phyloP scores from a whole-genome alignment of 306 rosid genomes.

The Rubus parviflorus region DNA sequence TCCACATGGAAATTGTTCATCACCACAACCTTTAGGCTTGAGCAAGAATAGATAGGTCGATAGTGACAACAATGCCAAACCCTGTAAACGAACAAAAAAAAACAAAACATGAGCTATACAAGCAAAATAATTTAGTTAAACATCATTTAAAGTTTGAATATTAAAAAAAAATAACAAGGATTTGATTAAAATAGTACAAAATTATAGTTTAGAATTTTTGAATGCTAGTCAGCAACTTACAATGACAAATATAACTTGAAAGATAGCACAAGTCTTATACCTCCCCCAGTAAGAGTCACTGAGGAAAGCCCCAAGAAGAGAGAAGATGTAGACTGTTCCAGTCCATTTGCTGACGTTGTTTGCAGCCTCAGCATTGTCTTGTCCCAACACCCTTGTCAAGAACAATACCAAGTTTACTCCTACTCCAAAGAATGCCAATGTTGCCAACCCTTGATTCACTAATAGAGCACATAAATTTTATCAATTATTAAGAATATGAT shows the following conservation, averaged over 20 bases:
- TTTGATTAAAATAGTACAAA: neutral
- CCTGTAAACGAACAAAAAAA: slow-evolving; percentile 36
- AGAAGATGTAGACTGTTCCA: slow-evolving; percentile 74
- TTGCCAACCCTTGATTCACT: slow-evolving; percentile 90
- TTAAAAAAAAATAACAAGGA: neutral
- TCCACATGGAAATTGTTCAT: slow-evolving; percentile 46
- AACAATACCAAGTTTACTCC: slow-evolving; percentile 76
- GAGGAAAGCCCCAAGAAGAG: slow-evolving; percentile 83
- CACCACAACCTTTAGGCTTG: slow-evolving; percentile 69
- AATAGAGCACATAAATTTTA: neutral
- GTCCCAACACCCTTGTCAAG: slow-evolving; percentile 66
- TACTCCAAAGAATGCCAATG: slow-evolving; percentile 79
- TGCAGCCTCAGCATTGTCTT: slow-evolving; percentile 79
- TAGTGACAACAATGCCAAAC: slow-evolving; percentile 54
- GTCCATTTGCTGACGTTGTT: slow-evolving; percentile 85
- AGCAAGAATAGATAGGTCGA: slow-evolving; percentile 56
- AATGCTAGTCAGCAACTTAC: slow-evolving; percentile 39
- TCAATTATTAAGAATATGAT: no score
- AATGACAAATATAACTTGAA: slow-evolving; percentile 61
- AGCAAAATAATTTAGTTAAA: no score
- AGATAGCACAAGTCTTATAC: slow-evolving; percentile 63
- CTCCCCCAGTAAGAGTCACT: slow-evolving; percentile 86
- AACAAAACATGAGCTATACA: neutral
- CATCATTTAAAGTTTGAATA: no score
- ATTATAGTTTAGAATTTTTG: no score